A percentile compares a stretch with the other conserved stretches of the same genome.
Conservation (phyloP, 83 land plant genomes). For the Diphasiastrum complanatum region DNA sequence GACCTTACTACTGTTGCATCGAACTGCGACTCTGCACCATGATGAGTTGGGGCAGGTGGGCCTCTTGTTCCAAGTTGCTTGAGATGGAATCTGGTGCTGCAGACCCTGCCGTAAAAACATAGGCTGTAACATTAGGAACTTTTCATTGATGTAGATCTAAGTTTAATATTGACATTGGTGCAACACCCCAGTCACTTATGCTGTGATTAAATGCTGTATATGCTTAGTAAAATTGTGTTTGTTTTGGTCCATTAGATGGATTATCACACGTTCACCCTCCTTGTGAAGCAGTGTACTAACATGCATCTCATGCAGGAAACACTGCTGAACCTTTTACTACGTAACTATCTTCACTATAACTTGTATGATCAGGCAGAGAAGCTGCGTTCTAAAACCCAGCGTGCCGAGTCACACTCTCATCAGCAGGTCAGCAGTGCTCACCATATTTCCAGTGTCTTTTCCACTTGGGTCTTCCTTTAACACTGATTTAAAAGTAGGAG, state of each 20-base stretch:
- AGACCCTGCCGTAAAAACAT: too few relatives aligned
- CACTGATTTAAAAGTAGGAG: too few relatives aligned
- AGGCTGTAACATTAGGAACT: not conserved
- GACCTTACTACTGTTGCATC: slow-evolving; percentile 76
- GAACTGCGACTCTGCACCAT: slow-evolving; percentile 81
- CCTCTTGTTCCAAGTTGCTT: too few relatives aligned
- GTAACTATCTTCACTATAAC: slow-evolving; percentile 95
- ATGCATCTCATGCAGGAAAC: slow-evolving; percentile 58
- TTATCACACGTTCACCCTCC: too few relatives aligned
- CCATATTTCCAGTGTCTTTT: too few relatives aligned
- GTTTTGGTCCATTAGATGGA: not conserved
- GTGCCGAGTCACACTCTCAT: slow-evolving; percentile 93
- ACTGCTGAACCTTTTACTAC: slow-evolving; percentile 76
- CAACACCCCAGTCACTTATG: too few relatives aligned
- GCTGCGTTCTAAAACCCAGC: slow-evolving; percentile 86
- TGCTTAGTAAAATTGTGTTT: not conserved
- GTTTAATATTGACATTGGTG: too few relatives aligned
- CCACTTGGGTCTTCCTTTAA: too few relatives aligned
- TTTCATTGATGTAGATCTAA: too few relatives aligned
- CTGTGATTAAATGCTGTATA: not conserved
- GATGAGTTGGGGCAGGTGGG: slow-evolving; percentile 97
- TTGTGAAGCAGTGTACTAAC: not conserved
- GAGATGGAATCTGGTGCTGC: too few relatives aligned
- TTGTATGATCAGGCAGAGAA: slow-evolving; percentile 98
- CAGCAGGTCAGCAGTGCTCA: slow-evolving; percentile 76